Base-by-base conservation (phyloP, 1,284 basidiomycete species). In the Pholiota adiposa region DNA sequence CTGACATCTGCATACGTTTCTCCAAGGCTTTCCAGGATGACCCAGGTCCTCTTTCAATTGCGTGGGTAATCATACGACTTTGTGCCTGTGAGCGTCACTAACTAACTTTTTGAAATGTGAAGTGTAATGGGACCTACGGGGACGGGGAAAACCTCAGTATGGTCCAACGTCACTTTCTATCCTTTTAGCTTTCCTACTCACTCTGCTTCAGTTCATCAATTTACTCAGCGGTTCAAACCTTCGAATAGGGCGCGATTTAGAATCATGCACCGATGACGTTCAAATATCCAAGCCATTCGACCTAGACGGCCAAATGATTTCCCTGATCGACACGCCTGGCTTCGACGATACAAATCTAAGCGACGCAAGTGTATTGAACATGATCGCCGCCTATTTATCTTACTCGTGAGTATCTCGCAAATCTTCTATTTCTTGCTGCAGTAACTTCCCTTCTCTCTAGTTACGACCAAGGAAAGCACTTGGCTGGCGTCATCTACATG, bases 401-500 rank as follows among this genome's bases (percentile, higher is more conserved):
- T 62, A 66, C 27, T 68, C 67, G 75, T 75, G 58, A 36, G 71
- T 60, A 14, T 29, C 38, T 31, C 16, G n/a, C n/a, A n/a, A n/a
- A 3, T 6, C 44, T 44, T 3, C 21, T 33, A 19, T 25, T 51
- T 16, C 3, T 19, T 43, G 41, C 11, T 46, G 31, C 4, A 25
- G 25, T 7, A 61, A 33, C 36, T 50, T 51, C 3, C 16, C 11
- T 21, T 9, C 7, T 6, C 4, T 44, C 25, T 65, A 83, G 81
- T 53, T 76, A 81, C 61, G 71, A 77, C 60, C 70, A 75, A 46
- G 78, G 76, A 27, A 66, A 64, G 54, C 78, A 75, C 53, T 72
- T 85, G 19, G 73, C 77, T 2, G 84, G 84, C 0, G 74, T 85
- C 66, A 77, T 85, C 49, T 85, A 85, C 70, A 73, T 84, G 71